Evolutionary conservation across 805 yeast genomes (phyloP).

Genomic region (Candida krabiensis): DNA sequence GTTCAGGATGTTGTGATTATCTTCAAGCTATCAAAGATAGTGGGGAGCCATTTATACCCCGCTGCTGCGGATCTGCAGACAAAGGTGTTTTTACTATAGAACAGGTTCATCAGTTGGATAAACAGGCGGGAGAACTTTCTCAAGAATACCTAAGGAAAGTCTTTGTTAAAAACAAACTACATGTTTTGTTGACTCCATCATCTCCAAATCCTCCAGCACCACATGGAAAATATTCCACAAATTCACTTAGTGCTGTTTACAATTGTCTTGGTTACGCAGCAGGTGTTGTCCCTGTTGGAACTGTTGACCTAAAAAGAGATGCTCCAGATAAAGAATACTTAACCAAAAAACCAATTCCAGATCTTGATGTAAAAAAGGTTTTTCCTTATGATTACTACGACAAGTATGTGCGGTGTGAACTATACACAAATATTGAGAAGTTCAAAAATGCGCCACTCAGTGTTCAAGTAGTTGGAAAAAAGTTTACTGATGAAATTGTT

Average conservation of each 20-base stretch:
- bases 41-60: conserved; percentile 6
- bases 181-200: conserved; percentile 41
- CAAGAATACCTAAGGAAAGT: conserved; percentile 4
- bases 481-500: conserved; percentile 50
- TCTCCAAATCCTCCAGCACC: conserved; percentile 45
- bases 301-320: conserved; percentile 47
- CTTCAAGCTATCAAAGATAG: conserved; percentile 4
- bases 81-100: conserved; percentile 3
- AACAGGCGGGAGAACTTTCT: conserved; percentile 3
- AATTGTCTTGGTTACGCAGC: conserved; percentile 47
- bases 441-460: conserved; percentile 61
- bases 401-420: conserved; percentile 26
- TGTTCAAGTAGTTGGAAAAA: conserved; percentile 57
- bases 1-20: conserved; percentile 4
- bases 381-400: conserved; percentile 37
- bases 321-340: conserved; percentile 25
- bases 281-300: conserved; percentile 56
- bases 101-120: conserved; percentile 4
- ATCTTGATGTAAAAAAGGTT: conserved; percentile 41
- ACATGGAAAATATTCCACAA: conserved; percentile 33
- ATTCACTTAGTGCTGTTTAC: conserved; percentile 26
- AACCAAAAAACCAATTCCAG: conserved; percentile 25
- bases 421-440: conserved; percentile 5
- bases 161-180: conserved; percentile 4
- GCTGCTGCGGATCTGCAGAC: conserved; percentile 7